phyloP scores from a whole-genome alignment of 208 protist species.

The Acanthamoeba royreba region DNA sequence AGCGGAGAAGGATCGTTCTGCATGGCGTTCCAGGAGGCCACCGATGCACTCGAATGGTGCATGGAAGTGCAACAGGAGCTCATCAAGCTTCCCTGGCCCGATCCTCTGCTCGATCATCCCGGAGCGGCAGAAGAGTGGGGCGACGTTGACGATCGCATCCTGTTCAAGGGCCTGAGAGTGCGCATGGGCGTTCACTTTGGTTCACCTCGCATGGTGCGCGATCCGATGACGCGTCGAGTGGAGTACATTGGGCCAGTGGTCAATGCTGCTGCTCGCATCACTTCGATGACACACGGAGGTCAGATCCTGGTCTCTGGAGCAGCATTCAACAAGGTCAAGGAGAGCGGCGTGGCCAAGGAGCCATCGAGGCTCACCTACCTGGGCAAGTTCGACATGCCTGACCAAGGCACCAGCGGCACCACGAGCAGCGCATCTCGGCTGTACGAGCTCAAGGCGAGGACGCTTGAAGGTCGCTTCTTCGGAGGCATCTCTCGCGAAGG shows the following conservation, averaged over 20 bases:
- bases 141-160: background rate
- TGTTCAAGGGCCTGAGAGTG: background rate
- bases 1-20: slow-evolving; percentile 20
- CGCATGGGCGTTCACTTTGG: background rate
- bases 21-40: background rate
- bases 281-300: no score
- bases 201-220: background rate
- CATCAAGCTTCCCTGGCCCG: background rate
- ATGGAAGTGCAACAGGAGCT: background rate
- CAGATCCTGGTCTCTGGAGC: no score
- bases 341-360: no score
- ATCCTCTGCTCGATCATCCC: background rate
- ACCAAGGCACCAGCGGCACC: background rate
- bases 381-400: no score
- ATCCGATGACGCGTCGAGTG: background rate
- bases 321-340: no score
- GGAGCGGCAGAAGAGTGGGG: background rate
- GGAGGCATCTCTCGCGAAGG: no score
- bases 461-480: no score
- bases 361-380: no score
- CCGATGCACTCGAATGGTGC: background rate
- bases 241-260: background rate
- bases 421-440: no score
- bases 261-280: background rate
- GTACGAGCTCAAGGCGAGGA: no score